Base-by-base conservation (phyloP, 257 asterid genomes). In the Capsicum rhomboideum region DNA sequence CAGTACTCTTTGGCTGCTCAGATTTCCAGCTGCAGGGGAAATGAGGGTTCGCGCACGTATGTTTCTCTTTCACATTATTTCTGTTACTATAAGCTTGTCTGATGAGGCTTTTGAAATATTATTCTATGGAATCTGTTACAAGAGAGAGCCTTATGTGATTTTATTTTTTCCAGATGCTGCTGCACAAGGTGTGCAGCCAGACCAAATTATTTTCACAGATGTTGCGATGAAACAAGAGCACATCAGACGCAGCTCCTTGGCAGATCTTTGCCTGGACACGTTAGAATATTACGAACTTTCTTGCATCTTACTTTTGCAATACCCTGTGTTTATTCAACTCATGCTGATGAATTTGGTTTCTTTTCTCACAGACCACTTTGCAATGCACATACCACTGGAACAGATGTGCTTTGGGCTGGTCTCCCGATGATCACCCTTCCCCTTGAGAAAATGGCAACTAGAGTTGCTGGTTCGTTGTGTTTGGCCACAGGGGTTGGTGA, bases 321-420 rank as follows among this genome's bases (percentile, higher is more conserved):
- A 50, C 26, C 37, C 81, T 16, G 63, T 28, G 81, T 26, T 1
- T 26, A 31, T 31, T 29, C 53, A 11, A 29, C 49, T 82, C 50
- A 11, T 14, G 66, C 59, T 16, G 20, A 82, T 46, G 53, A 66
- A 18, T 44, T 66, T 50, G 40, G 9, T 82, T 67, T 82, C 13
- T 31, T 28, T 59, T 37, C 42, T 61, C n/a, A 64, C 85, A 97
- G 99, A 91, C 99, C 99, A 7, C 93, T 97, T 53, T 97, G 99
- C 94, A 97, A 97, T 89, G 99, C 98, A 58, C 99, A 97, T 87
- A 97, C 99, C 53, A 97, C 99, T 18, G 99, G 99, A 79, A 97
- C 99, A 10, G 99, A 97, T 87, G 87, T 97, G 87, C 98, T 97
- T 82, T 97, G 99, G 99, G 99, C 99, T 50, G 99, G 99, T 72